Base-by-base conservation (phyloP, 1,284 basidiomycete genomes). In the Cutaneotrichosporon sp. region DNA sequence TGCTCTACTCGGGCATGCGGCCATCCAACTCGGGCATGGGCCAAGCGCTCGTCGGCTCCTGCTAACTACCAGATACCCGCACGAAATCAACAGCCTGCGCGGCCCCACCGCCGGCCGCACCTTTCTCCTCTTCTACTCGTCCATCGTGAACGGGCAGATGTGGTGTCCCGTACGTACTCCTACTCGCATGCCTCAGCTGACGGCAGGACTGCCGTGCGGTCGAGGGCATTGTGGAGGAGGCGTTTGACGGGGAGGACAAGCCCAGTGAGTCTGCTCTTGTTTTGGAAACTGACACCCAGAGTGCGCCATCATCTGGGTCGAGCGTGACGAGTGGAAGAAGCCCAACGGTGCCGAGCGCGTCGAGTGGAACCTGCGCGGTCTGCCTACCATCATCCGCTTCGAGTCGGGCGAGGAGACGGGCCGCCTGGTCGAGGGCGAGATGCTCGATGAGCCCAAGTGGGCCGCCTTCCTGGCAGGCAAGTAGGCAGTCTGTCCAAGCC, bases 301-400 rank as follows among this genome's bases (percentile, higher is more conserved):
- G 29, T 89, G 83, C 11, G 76, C 87, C 52, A 82, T 93, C 55
- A 82, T 89, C 56, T 91, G 89, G 74, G 89, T 91, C 58, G 91
- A 91, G 8, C 83, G 87, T 67, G 61, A 82, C 58, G 85, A 87
- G 90, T 91, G 90, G 89, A 89, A 85, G 74, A 74, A 81, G 2
- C 78, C 83, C 8, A 79, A 83, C 22, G 90, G 90, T 69, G 70
- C 82, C 4, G 89, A 86, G 70, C 86, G 90, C 61, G 81, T 81
- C 50, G 83, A 83, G 29, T 92, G 88, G 87, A 83, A 85, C 10
- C 76, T 93, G 54, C 74, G 77, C 31, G 81, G 80, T 33, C 82
- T 93, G 24, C 91, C 91, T 16, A 92, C 91, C 11, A 86, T 93
- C 63, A 80, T 92, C 59, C 84, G 84, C 67, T 60, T 87, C n/a